Percentiles rank a stretch among this genome's conserved stretches.
These are phyloP conservation scores for Zea luxurians DNA, from an alignment of 176 grass and related monocot genomes.

Conservation along the genomic window DNA sequence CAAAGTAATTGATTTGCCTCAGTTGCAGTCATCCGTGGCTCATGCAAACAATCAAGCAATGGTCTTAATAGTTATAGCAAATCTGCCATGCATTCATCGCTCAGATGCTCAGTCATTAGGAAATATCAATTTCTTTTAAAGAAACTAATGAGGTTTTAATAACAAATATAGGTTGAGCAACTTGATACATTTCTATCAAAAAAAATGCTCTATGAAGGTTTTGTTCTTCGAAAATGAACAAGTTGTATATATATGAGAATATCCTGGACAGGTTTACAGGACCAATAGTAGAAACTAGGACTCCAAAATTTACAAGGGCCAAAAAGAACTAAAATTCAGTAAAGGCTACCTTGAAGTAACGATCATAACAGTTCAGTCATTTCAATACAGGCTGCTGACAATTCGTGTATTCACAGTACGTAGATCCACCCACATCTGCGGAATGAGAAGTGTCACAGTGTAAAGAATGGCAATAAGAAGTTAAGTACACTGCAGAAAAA, in stretches of 20 bases:
- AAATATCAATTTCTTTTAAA: slow-evolving; percentile 9
- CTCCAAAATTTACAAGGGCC: neutral
- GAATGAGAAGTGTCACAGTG: neutral
- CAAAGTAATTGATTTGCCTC: neutral
- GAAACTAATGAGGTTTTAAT: slow-evolving; percentile 20
- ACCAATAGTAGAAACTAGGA: slow-evolving; percentile 7
- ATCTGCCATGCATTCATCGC: neutral
- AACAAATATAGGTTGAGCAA: neutral
- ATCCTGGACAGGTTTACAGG: no score
- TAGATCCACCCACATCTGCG: slow-evolving; percentile 11
- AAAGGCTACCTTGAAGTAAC: slow-evolving; percentile 14
- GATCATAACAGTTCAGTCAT: slow-evolving; percentile 33
- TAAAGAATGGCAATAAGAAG: neutral
- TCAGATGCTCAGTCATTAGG: neutral
- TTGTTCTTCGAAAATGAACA: slow-evolving; percentile 9
- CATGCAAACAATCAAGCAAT: slow-evolving; percentile 16
- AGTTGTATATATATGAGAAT: slow-evolving; percentile 18
- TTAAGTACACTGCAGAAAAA: neutral
- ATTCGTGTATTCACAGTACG: slow-evolving; percentile 9
- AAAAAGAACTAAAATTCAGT: slow-evolving; percentile 8
- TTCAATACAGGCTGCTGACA: slow-evolving; percentile 20
- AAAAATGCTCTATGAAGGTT: neutral
- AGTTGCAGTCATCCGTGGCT: slow-evolving; percentile 9
- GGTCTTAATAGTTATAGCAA: neutral
- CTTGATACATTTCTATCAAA: slow-evolving; percentile 22